Conservation (phyloP, 768 basidiomycete genomes). For the Tephrocybe sp. region DNA sequence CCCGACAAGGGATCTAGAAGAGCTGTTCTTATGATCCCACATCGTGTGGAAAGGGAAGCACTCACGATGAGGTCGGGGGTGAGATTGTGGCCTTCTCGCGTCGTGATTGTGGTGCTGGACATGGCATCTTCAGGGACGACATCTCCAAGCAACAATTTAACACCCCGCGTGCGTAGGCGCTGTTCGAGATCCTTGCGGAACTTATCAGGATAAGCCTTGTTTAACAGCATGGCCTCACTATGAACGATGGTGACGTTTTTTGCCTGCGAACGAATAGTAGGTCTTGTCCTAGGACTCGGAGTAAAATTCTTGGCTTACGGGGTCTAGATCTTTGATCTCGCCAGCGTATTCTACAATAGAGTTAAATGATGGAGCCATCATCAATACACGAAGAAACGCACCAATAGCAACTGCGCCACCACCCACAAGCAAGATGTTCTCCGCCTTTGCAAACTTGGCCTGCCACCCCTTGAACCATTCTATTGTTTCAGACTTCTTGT, state of each 20-base stretch:
- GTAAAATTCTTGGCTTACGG: conserved; percentile 27
- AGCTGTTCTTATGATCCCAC: background rate
- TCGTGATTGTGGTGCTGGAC: conserved; percentile 41
- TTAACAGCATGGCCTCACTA: conserved; percentile 48
- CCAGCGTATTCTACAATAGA: conserved; percentile 35
- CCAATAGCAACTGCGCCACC: conserved; percentile 57
- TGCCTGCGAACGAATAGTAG: conserved; percentile 28
- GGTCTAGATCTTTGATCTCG: conserved; percentile 39
- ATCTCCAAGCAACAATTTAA: conserved; percentile 54
- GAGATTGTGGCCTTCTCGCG: conserved; percentile 48
- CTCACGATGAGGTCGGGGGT: conserved; percentile 61
- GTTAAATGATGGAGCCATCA: background rate
- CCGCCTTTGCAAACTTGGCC: conserved; percentile 33
- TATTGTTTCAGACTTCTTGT: conserved; percentile 23
- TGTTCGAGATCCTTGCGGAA: conserved; percentile 49
- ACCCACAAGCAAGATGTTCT: conserved; percentile 51
- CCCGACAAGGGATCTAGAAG: conserved; percentile 37
- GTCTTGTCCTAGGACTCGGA: conserved; percentile 11
- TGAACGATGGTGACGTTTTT: conserved; percentile 67
- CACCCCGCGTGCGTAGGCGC: conserved; percentile 39
- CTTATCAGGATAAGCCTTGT: conserved; percentile 51
- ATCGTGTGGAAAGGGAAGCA: background rate
- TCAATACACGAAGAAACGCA: conserved; percentile 16
- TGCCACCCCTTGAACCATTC: conserved; percentile 29
- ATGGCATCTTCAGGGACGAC: conserved; percentile 39